Evolutionary conservation across 2,329 filamentous ascomycete species (phyloP).

Genomic region (Neoarthrinium moseri): DNA sequence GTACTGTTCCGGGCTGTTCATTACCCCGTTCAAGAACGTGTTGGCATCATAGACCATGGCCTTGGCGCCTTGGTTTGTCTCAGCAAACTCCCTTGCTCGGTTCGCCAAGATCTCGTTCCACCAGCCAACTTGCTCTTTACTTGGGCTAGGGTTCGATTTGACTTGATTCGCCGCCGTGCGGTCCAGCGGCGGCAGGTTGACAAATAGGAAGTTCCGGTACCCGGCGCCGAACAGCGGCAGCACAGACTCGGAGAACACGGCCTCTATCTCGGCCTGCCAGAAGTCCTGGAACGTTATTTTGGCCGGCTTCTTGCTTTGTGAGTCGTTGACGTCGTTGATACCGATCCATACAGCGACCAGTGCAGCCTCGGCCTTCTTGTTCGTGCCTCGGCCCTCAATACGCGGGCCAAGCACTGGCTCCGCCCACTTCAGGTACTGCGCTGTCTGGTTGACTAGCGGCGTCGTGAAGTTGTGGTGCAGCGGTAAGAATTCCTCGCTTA

Average conservation of each 20-base stretch:
- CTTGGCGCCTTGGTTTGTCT: slow-evolving; percentile 14
- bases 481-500: slow-evolving; percentile 40
- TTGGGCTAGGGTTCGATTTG: slow-evolving; percentile 36
- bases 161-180: slow-evolving; percentile 37
- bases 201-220: slow-evolving; percentile 48
- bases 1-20: slow-evolving; percentile 24
- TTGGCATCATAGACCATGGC: slow-evolving; percentile 29
- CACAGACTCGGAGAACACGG: slow-evolving; percentile 38
- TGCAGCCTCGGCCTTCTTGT: slow-evolving; percentile 19
- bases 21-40: slow-evolving; percentile 26
- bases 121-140: slow-evolving; percentile 40
- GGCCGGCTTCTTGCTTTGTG: slow-evolving; percentile 33
- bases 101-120: slow-evolving; percentile 39
- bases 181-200: slow-evolving; percentile 51
- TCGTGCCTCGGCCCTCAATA: neutral
- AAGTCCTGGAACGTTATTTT: slow-evolving; percentile 40
- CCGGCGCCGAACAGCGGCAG: slow-evolving; percentile 44
- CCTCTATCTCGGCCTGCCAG: slow-evolving; percentile 39
- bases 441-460: slow-evolving; percentile 45
- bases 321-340: slow-evolving; percentile 56
- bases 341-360: slow-evolving; percentile 53
- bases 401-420: slow-evolving; percentile 37
- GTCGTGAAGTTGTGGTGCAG: slow-evolving; percentile 50
- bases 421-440: slow-evolving; percentile 43
- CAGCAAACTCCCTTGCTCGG: slow-evolving; percentile 32